Evolutionary conservation across 179 eudicot genomes (phyloP), one percentile per base, ranked within the genome.

Genomic region (Sideroxylon spinosum): DNA sequence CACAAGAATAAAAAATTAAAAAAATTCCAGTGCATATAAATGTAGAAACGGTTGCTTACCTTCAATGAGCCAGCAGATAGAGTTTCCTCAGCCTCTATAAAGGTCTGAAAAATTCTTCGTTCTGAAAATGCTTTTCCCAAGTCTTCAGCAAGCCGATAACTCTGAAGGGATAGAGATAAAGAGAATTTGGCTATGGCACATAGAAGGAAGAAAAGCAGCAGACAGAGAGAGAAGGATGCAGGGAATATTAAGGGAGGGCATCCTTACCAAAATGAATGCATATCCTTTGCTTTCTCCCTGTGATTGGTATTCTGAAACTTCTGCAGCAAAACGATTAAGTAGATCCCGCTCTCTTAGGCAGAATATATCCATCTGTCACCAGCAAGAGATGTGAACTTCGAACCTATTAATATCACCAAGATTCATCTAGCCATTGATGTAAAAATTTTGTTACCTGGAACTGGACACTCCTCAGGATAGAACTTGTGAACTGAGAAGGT

Each of bases 51-150:
- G 67, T 28, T 46, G n/a, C 61, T 29, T 89, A 94, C 99, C 96
- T 95, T 93, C 69, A 95, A 61, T 14, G 91, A 82, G 61, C 90
- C 93, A 76, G 84, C 79, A 53, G 96, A 75, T 26, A 87, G 79
- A 59, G 84, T 82, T 53, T 86, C 88, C 87, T 95, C 99, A 50
- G 91, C 93, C 66, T 92, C 97, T 9, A 88, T 71, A 80, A 83
- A 91, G 74, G 90, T 88, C 73, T 85, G 91, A 80, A 93, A 81
- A 72, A 95, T 88, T 73, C 93, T 80, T 68, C 91, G 88, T 78
- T 93, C 99, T 55, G 99, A 88, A 84, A 92, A 95, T 76, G 99
- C 99, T 88, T 89, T 90, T 68, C 95, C 99, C 81, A 95, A 84
- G 81, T 95, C 99, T 85, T 93, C 97, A 48, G 98, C 98, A 78